Base-by-base conservation (phyloP, 345 rosid genomes). In the Isatis tinctoria region DNA sequence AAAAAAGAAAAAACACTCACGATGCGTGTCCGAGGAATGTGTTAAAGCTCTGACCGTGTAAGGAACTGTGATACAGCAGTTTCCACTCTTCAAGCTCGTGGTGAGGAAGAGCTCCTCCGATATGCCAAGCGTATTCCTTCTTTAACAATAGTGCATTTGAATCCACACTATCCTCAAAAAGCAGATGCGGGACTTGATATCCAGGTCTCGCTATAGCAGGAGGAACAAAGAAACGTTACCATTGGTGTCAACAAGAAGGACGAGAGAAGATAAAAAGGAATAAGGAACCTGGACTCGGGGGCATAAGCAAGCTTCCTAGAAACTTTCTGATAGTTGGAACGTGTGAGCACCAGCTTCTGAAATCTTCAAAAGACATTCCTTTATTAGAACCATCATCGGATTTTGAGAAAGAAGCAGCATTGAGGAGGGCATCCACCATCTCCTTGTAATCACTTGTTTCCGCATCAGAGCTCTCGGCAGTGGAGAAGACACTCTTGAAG, bases 91-190 rank as follows among this genome's bases (percentile, higher is more conserved):
- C 85, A 33, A 88, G 81, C 82, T 90, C 97, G 41, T 81, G 84
- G 17, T 79, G 93, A 53, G 97, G 81, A 74, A 94, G 90, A 62
- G 85, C 87, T 71, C 98, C 98, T 77, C 91, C 98, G 65, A 94
- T 88, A 74, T 90, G 92, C 97, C 98, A 91, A 65, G 98, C 96
- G 75, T 87, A 90, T 78, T 88, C 97, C 62, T 84, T 78, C 74
- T 81, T 86, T 75, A 91, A 62, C 60, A 91, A 28, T 44, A 91
- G 65, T 32, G 73, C 40, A 16, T 60, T 79, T 40, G 93, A 77
- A 75, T 83, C 78, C 17, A 88, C 70, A 69, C 77, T 82, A 58
- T 87, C 87, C 37, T 72, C 65, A 78, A 65, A 67, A 20, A 80
- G 48, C 79, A 94, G 78, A 3, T n/a, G 78, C 58, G 98, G 97